Evolutionary conservation across 805 yeast genomes (phyloP), one percentile per base, ranked within the genome.

Genomic region (Wickerhamomyces mucosus): DNA sequence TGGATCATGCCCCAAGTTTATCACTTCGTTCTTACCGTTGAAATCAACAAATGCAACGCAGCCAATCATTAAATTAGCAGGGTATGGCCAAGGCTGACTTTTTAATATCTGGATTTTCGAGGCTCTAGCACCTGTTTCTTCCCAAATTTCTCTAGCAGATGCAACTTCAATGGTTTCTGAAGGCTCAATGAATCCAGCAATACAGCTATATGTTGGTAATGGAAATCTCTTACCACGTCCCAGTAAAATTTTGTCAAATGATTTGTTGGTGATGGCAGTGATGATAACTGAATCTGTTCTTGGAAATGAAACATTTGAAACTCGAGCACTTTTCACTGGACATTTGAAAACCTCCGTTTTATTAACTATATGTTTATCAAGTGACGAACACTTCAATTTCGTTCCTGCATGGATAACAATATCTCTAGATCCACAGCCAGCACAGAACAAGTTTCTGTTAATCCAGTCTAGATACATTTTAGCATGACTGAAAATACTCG

Each of bases 81-180:
- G 97, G 55, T 77, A 89, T 13, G 98, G 98, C 98, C 98, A 89
- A 4, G 98, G 97, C 58, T 89, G 97, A 10, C 92, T 72, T 45
- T 75, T 64, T 15, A 78, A 57, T 32, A 89, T 67, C 31, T 65
- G 56, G 18, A 89, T 79, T 18, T 67, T 54, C 4, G 56, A 42
- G 32, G 75, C 75, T 32, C 58, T 65, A 21, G 85, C 80, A 7
- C 98, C 98, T 5, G 96, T 78, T 55, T 89, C 98, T 53, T 89
- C 98, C 85, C 92, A 88, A 19, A 83, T 79, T 54, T 89, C 98
- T 40, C 98, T 65, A 27, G 77, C 62, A 15, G 89, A 81, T 10
- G 95, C 92, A 28, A 74, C 78, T 55, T 89, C 97, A 15, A 89
- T 75, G 3, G 94, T 75, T 59, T 89, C 98, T 18, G 88, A 80